Conservation (phyloP, 1,284 basidiomycete species). For the Rhodotorula sp. region DNA sequence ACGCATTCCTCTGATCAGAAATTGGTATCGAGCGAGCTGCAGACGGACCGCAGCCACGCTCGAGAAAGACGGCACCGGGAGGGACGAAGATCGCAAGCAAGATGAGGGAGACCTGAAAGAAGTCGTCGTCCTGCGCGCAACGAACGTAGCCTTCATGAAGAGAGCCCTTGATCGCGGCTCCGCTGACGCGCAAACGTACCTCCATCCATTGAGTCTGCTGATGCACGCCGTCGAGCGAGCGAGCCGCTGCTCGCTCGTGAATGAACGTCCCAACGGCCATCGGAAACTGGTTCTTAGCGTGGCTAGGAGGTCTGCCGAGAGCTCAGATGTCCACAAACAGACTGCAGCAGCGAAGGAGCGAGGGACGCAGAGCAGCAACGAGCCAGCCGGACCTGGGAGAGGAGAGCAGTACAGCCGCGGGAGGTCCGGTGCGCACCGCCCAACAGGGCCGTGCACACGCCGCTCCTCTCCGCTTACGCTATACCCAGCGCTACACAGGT, state of each 20-base stretch:
- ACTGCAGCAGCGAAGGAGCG: neutral
- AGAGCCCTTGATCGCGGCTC: too few relatives aligned
- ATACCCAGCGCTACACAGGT: too few relatives aligned
- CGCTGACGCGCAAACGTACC: neutral
- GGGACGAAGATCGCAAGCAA: constrained; percentile 4
- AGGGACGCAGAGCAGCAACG: too few relatives aligned
- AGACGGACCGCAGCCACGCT: constrained; percentile 9
- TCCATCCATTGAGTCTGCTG: constrained; percentile 5
- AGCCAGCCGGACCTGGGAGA: too few relatives aligned
- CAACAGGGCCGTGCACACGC: too few relatives aligned
- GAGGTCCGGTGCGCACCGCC: too few relatives aligned
- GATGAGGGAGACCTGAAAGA: neutral
- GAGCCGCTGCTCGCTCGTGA: neutral
- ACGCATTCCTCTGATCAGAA: neutral
- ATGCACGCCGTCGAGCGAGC: neutral
- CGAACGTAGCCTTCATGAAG: neutral
- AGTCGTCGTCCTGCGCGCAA: neutral
- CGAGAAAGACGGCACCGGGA: neutral
- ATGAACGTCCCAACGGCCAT: constrained; percentile 14
- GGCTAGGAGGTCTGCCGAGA: too few relatives aligned
- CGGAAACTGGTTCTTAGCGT: too few relatives aligned
- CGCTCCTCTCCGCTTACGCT: too few relatives aligned
- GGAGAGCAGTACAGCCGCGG: too few relatives aligned
- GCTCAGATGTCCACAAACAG: neutral
- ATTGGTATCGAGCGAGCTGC: neutral